Evolutionary conservation across 2,329 filamentous ascomycete genomes (phyloP), one percentile per base, ranked within the genome.

Genomic region (Microsporum ferrugineum): DNA sequence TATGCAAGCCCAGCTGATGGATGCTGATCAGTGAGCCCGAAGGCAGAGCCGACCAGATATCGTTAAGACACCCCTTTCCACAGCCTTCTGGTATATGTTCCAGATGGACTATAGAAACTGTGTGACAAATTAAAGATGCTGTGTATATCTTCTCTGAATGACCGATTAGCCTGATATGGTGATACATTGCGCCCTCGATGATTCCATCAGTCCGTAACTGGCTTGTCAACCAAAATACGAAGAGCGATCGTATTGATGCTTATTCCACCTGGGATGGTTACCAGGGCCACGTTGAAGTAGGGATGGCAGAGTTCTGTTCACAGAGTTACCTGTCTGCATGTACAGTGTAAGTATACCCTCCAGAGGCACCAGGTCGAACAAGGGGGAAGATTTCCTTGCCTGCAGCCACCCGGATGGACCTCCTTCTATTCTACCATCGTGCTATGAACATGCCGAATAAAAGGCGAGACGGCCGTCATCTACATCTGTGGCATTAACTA

Each of bases 231-330:
- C 0, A 17, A 17, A 12, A 55, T 55, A 55, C 51, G 51, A 55
- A 14, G 27, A 23, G 31, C 3, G 31, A 36, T 55, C 51, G 51
- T 55, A 55, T 55, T 55, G 31, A 36, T 55, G 51, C 51, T 55
- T 55, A 23, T 55, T 55, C 51, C 51, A 38, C 51, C 51, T 55
- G 31, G 34, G 51, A 55, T 3, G 31, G n/a, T n/a, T n/a, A 55
- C 31, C 14, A 36, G 51, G 51, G 31, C 51, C 51, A 55, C 51
- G 51, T 55, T 55, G 51, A 55, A 43, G 51, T 55, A 55, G 51
- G 51, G 51, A 38, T 55, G 23, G 33, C 31, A 36, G 51, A 36
- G 7, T 34, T 53, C 27, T 31, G 8, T 12, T 3, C 45, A 12
- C 45, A 12, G 1, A 51, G 23, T 51, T 33, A 51, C 45, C 29